These are phyloP conservation scores for Ustilago tritici DNA, from an alignment of 1,284 basidiomycete species.

Conservation along the genomic window DNA sequence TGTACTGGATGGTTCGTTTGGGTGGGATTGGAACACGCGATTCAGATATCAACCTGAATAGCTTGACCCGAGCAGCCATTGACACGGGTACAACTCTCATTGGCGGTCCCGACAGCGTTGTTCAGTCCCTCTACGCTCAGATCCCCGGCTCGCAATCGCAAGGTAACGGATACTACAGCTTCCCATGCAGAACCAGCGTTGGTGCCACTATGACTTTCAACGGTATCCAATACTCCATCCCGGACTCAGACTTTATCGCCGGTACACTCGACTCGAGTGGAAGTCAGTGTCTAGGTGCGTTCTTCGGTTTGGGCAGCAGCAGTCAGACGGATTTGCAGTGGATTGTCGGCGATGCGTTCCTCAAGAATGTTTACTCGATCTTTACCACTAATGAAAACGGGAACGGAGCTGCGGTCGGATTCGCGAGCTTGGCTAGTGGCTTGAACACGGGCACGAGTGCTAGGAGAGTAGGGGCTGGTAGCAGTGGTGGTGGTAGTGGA, in stretches of 20 bases:
- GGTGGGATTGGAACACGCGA: slow-evolving; percentile 40
- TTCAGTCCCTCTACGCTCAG: slow-evolving; percentile 52
- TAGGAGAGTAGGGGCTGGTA: slow-evolving; percentile 31
- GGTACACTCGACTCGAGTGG: slow-evolving; percentile 34
- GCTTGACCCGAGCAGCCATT: slow-evolving; percentile 52
- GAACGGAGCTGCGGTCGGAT: slow-evolving; percentile 47
- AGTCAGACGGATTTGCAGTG: slow-evolving; percentile 48
- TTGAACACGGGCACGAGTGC: slow-evolving; percentile 47
- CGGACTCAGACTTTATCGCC: slow-evolving; percentile 46
- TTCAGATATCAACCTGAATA: slow-evolving; percentile 26
- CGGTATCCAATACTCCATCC: slow-evolving; percentile 50
- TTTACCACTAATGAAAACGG: slow-evolving; percentile 35
- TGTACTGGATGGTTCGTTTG: slow-evolving; percentile 60
- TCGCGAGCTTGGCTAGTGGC: slow-evolving; percentile 57
- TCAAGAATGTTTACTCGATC: slow-evolving; percentile 63
- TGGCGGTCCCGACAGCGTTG: slow-evolving; percentile 56
- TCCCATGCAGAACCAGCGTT: slow-evolving; percentile 52
- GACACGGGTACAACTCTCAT: slow-evolving; percentile 67
- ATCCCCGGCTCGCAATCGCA: slow-evolving; percentile 50
- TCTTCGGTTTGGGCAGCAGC: slow-evolving; percentile 55
- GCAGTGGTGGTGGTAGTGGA: slow-evolving; percentile 2
- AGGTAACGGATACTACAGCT: slow-evolving; percentile 59
- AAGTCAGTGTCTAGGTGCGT: slow-evolving; percentile 56
- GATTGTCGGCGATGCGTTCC: slow-evolving; percentile 64
- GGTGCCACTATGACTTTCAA: slow-evolving; percentile 60